Base-by-base conservation (phyloP, 2,329 filamentous ascomycete genomes). In the Colletotrichum siamense region DNA sequence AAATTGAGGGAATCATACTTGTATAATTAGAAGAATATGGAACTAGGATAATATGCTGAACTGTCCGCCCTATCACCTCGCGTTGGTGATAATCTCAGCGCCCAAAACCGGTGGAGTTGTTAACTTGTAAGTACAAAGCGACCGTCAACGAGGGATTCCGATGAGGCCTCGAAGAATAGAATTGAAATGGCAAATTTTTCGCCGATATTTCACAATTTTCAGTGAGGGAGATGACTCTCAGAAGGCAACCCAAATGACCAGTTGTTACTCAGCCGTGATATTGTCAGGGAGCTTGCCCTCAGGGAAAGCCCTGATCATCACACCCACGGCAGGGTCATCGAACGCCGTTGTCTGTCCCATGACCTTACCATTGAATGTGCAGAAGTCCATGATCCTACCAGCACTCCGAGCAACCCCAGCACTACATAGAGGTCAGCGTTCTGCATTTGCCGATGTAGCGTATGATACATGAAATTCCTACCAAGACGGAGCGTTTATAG, bases 261-360 rank as follows among this genome's bases (percentile, higher is more conserved):
- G 24, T 18, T 28, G 55, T 24, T 59, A 59, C 22, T 59, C 24
- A 16, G 49, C 12, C 18, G 28, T 69, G 5, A 73, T 22, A 15
- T 62, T 55, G 6, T n/a, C 22, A 8, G 66, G 63, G 10, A 61
- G 49, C 16, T 13, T 49, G 16, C 34, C 36, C 6, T 67, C 16
- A 22, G 65, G 8, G 36, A 73, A 73, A 18, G 57, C 55, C 26
- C 71, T 65, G 26, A 73, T 73, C 71, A 73, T 69, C 8, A 73
- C 55, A 1, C 65, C 57, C 2, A 52, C 55, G 12, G 71, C 32
- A 9, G 65, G 28, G 16, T 73, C 65, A 28, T 69, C 49, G 39
- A 55, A 69, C 2, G 65, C 65, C n/a, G 39, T 39, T n/a, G 55
- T 52, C 12, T 73, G 64, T 18, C 65, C 71, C 57, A 69, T 59